Base-by-base conservation (phyloP, 768 basidiomycete species). In the Tricholoma furcatifolium region DNA sequence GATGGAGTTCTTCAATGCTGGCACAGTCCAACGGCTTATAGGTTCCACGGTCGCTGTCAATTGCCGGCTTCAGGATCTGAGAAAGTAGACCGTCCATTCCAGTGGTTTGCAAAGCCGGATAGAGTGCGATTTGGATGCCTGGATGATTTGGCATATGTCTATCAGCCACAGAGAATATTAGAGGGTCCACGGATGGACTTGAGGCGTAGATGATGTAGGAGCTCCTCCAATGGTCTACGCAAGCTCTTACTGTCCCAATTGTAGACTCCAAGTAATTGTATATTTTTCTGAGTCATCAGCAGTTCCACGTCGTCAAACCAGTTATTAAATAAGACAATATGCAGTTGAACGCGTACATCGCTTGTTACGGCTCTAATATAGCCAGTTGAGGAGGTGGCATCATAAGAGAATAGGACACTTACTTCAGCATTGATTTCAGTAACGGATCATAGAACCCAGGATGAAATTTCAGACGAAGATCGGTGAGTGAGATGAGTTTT, bases 121-220 rank as follows among this genome's bases (percentile, higher is more conserved):
- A 46, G 18, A 46, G 44, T 31, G n/a, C n/a, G n/a, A 46, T 31
- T 6, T 21, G 44, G 17, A 32, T 8, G n/a, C 32, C 30, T 46
- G 30, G 44, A 46, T 46, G 30, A 18, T 17, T 35, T 46, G 44
- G 30, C 14, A 32, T 46, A 18, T 32, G 10, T 32, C 6, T 46
- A 18, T 42, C 41, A 42, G 15, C 44, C 44, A 46, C 4, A 35
- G 27, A 46, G 44, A 46, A 46, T 46, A 34, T 46, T 15, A 46
- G 27, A 34, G 44, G 44, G 30, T 32, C n/a, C 4, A n/a, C 27
- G 17, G n/a, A 46, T 31, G 11, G 27, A 31, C 30, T 46, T 30
- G 15, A 3, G 44, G 27, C 32, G 27, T 46, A 46, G 30, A 15
- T 46, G 44, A 6, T 46, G 12, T 11, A 46, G 27, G 30, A 46